Evolutionary conservation across 495 filamentous ascomycete genomes (phyloP), one percentile per base, ranked within the genome.

Genomic region (Clavariopsis aquatica): DNA sequence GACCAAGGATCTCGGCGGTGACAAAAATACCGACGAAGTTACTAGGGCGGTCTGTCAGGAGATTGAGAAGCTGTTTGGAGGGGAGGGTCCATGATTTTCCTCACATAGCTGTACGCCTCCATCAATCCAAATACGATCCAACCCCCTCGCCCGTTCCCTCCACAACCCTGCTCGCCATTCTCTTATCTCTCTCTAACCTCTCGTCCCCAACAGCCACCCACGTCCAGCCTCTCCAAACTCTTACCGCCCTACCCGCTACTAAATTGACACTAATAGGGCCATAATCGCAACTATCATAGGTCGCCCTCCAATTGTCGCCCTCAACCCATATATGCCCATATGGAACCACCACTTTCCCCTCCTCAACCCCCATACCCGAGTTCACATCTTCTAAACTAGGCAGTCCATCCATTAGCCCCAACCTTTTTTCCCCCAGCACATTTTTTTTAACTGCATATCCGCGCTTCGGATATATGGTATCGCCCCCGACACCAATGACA

Each of bases 1-100:
- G 36, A 89, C 86, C n/a, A 75, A 70, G 34, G 87, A 89, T 73
- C 74, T 89, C 57, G 84, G 83, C 38, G 87, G 86, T 0, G 72
- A 70, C 4, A 78, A 75, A 5, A 80, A 69, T 2, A 88, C 86
- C 0, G 77, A 78, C 64, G 80, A 84, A 57, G 85, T 89, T 24
- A 88, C 86, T 0, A 75, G 81, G n/a, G 84, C 83, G 5, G 82
- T 88, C 19, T 84, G 85, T 60, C 76, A 73, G 20, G 83, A 86
- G 74, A 82, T 87, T 65, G 76, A 79, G 71, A 74, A 65, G 57
- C 54, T 79, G 45, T 41, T 73, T 29, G 64, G 56, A 4, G 41
- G 34, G 17, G 34, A 15, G 20, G 7, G 8, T 23, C 12, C 7
- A 8, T 28, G 6, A 7, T 9, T 22, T 4, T 10, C 2, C 19